Base-by-base conservation (phyloP, 164 flowering plant genomes). In the Liquidambar formosana region DNA sequence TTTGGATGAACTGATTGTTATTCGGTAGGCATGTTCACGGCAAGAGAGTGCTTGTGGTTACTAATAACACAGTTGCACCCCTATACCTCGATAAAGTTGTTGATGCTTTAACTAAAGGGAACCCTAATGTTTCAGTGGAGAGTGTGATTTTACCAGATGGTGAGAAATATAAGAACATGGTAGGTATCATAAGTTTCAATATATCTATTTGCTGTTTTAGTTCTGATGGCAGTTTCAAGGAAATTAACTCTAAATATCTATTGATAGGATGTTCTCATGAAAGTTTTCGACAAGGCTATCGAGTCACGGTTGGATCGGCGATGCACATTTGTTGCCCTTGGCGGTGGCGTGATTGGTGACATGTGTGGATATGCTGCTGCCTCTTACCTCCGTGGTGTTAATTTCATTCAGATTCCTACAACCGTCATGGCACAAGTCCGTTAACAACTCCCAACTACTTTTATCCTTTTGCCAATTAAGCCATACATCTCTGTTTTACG, bases 331-430 rank as follows among this genome's bases (percentile, higher is more conserved):
- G 95, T 96, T 67, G 99, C 99, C 47, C 97, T 96, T 70, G 99
- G 99, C 53, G 99, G 99, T 61, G 99, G 99, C 59, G 99, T 96
- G 19, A 96, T 96, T 63, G 99, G 99, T 75, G 99, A 96, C 71
- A 93, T 96, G 99, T 96, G 98, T 84, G 99, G 99, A 27, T 96
- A 66, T 80, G 99, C 99, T 58, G 99, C 99, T 67, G 93, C 99
- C 46, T 69, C 98, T 58, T 93, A 80, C 76, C 96, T 96, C 18
- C 93, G 99, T 62, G 99, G 99, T 68, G 98, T 96, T 57, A 93
- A 93, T 73, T 96, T 96, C 69, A 90, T 96, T 80, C 99, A 96
- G 79, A 96, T 96, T 74, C 99, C 99, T 27, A 96, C 99, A 13
- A 96, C 99, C 73, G 97, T 96, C 38, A 96, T 96, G 99, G 90